Evolutionary conservation across 768 basidiomycete species (phyloP), one percentile per base, ranked within the genome.

Genomic region (Nidularia sp.): DNA sequence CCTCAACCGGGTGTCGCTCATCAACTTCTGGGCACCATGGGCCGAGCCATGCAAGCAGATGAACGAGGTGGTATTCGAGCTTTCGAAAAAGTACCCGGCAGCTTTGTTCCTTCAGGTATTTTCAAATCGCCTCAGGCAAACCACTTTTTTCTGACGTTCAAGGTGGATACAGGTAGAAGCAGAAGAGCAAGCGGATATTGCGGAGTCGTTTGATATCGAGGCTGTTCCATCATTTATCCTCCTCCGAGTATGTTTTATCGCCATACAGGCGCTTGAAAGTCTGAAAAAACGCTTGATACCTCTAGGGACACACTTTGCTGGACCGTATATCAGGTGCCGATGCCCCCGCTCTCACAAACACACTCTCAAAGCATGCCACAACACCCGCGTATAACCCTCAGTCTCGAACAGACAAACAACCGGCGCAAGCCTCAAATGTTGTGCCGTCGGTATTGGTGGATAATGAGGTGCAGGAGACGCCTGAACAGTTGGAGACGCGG

Each of bases 1-100:
- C 69, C 81, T 99, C 34, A 69, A 79, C 15, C 76, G 90, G 18
- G 79, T 96, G 22, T 94, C 94, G 3, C 74, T 96, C 35, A 84
- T 97, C 63, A 92, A 90, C 71, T 99, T 98, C 67, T 95, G 93
- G 89, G 91, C 95, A 42, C 74, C 83, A 68, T 89, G 93, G 92
- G 97, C 93, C 0, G 88, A 83, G 55, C 93, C 94, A 39, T 98
- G 95, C 75, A 78, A 78, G 60, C 79, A 86, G 60, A 96, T 97
- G 88, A 94, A 93, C 71, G 74, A 84, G 43, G 82, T 94, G 4
- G 81, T 89, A 13, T 54, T 62, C 6, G 88, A 90, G 60, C 76
- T 96, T 44, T 81, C 93, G 1, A 81, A 78, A 55, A 88, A 89
- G 64, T 79, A 92, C 62, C 73, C 83, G 0, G 58, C 72, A 2